Evolutionary conservation across 805 yeast genomes (phyloP).

Genomic region (Metahyphopichia silvanorum): DNA sequence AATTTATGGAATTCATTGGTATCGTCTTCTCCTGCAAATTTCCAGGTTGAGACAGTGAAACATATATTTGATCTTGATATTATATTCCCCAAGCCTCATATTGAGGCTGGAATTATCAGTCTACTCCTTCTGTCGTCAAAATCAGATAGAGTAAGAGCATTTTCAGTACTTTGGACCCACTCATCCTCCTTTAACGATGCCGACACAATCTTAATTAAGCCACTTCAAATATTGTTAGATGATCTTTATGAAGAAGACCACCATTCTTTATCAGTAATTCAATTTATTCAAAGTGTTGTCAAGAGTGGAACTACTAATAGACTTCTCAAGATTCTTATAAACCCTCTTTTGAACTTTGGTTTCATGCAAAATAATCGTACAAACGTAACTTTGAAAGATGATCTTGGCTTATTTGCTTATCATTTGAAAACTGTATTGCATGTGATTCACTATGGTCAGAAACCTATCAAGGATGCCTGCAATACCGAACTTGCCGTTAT

Average conservation of each 20-base stretch:
- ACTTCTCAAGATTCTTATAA: constrained; percentile 55
- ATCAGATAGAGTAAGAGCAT: constrained; percentile 46
- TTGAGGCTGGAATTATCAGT: constrained; percentile 72
- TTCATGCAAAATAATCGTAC: constrained; percentile 25
- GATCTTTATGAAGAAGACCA: constrained; percentile 46
- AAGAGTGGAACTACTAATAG: constrained; percentile 57
- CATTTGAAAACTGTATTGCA: constrained; percentile 51
- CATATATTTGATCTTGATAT: constrained; percentile 60
- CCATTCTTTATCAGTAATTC: constrained; percentile 40
- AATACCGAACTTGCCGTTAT: constrained; percentile 58
- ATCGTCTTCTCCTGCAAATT: constrained; percentile 44
- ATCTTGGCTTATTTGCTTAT: constrained; percentile 61
- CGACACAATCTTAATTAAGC: constrained; percentile 52
- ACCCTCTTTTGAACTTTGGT: constrained; percentile 46
- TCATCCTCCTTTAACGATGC: constrained; percentile 49
- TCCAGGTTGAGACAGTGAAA: constrained; percentile 70
- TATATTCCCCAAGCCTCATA: constrained; percentile 47
- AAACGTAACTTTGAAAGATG: constrained; percentile 46
- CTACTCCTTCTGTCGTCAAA: constrained; percentile 41
- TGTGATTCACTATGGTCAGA: constrained; percentile 47
- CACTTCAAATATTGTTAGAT: constrained; percentile 67
- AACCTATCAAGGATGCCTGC: constrained; percentile 44
- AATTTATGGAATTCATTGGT: constrained; percentile 55
- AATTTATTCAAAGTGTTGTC: constrained; percentile 47
- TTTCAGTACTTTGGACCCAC: constrained; percentile 73